Conservation (phyloP, 805 yeast genomes). For the Metschnikowia cubensis region DNA sequence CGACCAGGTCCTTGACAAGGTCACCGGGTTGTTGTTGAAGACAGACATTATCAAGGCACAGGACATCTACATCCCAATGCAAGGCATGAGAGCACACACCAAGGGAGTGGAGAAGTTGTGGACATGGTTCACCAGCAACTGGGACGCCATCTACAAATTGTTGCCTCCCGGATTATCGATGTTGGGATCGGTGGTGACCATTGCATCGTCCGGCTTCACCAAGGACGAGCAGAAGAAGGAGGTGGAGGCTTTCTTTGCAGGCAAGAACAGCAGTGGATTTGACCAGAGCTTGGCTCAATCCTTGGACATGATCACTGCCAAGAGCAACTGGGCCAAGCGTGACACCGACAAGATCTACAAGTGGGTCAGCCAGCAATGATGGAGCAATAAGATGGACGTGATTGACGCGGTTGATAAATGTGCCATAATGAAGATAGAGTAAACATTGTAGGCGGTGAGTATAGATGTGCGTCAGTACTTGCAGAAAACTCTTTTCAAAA, state of each 20-base stretch:
- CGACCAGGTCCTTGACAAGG: conserved; percentile 49
- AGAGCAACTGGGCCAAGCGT: conserved; percentile 55
- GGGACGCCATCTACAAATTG: conserved; percentile 61
- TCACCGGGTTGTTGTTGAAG: conserved; percentile 53
- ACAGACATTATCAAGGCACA: conserved; percentile 57
- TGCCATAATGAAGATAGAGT: too few species aligned
- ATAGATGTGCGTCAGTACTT: too few species aligned
- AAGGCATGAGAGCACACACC: conserved; percentile 59
- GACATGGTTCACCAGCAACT: conserved; percentile 68
- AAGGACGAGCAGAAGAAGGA: conserved; percentile 48
- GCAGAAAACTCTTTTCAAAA: too few species aligned
- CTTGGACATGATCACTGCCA: conserved; percentile 56
- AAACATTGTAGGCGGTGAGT: too few species aligned
- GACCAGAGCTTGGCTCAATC: conserved; percentile 63
- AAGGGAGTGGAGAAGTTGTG: conserved; percentile 68
- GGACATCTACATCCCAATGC: conserved; percentile 75
- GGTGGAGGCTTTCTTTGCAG: conserved; percentile 48
- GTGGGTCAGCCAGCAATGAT: conserved; percentile 40
- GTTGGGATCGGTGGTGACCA: conserved; percentile 69
- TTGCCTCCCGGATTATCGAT: conserved; percentile 80
- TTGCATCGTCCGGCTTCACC: conserved; percentile 60
- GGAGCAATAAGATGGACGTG: too few species aligned
- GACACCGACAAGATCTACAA: conserved; percentile 44
- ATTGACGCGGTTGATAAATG: too few species aligned
- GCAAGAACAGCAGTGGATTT: conserved; percentile 57